These are phyloP conservation scores for Suillus alpinus DNA, from an alignment of 768 basidiomycete genomes.

Conservation along the genomic window DNA sequence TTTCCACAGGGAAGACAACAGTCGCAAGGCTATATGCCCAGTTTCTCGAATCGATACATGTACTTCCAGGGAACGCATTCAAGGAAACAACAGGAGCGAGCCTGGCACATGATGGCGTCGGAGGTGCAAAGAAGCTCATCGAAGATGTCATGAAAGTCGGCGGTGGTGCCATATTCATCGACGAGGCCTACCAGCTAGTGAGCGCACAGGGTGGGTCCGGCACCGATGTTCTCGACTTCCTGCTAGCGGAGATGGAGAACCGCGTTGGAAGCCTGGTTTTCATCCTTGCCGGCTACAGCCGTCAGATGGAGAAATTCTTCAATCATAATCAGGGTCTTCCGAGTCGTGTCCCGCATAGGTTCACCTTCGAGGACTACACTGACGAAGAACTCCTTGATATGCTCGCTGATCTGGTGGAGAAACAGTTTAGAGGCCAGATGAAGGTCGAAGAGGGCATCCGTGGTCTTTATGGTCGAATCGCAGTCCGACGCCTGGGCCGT, in stretches of 20 bases:
- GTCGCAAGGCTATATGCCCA: constrained; percentile 60
- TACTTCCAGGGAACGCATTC: constrained; percentile 48
- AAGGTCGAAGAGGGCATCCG: constrained; percentile 36
- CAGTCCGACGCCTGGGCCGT: constrained; percentile 49
- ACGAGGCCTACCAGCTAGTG: constrained; percentile 64
- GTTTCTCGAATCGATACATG: constrained; percentile 48
- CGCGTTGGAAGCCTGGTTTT: constrained; percentile 56
- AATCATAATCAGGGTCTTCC: constrained; percentile 63
- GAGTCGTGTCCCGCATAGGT: constrained; percentile 56
- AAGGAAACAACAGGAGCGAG: constrained; percentile 57
- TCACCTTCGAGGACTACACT: constrained; percentile 55
- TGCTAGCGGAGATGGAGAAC: constrained; percentile 69
- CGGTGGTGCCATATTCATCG: constrained; percentile 60
- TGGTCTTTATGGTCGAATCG: constrained; percentile 41
- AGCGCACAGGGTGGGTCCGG: constrained; percentile 43
- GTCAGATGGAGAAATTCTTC: constrained; percentile 68
- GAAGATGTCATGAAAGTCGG: constrained; percentile 45
- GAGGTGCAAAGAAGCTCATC: constrained; percentile 43
- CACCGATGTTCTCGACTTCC: constrained; percentile 55
- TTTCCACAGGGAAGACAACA: constrained; percentile 53
- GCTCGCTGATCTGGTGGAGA: constrained; percentile 42
- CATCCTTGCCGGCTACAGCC: constrained; percentile 62
- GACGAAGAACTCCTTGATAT: constrained; percentile 51
- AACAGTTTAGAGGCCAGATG: constrained; percentile 44
- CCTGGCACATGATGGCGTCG: constrained; percentile 51